Evolutionary conservation across 2,329 filamentous ascomycete genomes (phyloP).

Genomic region (Ceratocystis variospora): DNA sequence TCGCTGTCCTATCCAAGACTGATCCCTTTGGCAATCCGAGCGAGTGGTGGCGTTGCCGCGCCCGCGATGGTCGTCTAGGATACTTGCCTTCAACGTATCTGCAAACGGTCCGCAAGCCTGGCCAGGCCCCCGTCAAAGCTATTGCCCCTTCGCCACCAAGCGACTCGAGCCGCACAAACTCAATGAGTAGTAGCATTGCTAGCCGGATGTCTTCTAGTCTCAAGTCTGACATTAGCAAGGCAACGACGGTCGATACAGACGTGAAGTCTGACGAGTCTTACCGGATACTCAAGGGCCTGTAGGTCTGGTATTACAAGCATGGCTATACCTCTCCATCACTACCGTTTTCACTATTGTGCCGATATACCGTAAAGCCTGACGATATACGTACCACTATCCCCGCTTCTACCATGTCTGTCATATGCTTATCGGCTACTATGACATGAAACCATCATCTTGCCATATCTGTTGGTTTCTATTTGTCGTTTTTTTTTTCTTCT

Average conservation of each 20-base stretch:
- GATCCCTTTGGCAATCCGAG: conserved; percentile 84
- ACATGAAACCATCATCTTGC: background rate
- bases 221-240: conserved; percentile 17
- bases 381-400: background rate
- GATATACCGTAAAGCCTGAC: background rate
- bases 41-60: conserved; percentile 94
- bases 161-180: conserved; percentile 36
- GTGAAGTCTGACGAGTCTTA: conserved; percentile 16
- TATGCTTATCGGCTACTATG: background rate
- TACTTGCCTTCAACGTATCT: conserved; percentile 88
- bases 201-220: conserved; percentile 13
- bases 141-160: conserved; percentile 37
- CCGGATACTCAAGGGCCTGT: conserved; percentile 16
- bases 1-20: conserved; percentile 82
- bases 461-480: background rate
- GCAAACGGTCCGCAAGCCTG: conserved; percentile 50
- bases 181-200: conserved; percentile 31
- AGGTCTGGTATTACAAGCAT: background rate
- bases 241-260: conserved; percentile 12
- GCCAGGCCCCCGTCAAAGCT: conserved; percentile 32
- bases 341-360: background rate
- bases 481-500: background rate
- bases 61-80: conserved; percentile 76
- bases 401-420: background rate
- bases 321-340: too few species aligned